Evolutionary conservation across 192 early-diverging fungal genomes (phyloP).

Genomic region (Entomortierella parvispora): DNA sequence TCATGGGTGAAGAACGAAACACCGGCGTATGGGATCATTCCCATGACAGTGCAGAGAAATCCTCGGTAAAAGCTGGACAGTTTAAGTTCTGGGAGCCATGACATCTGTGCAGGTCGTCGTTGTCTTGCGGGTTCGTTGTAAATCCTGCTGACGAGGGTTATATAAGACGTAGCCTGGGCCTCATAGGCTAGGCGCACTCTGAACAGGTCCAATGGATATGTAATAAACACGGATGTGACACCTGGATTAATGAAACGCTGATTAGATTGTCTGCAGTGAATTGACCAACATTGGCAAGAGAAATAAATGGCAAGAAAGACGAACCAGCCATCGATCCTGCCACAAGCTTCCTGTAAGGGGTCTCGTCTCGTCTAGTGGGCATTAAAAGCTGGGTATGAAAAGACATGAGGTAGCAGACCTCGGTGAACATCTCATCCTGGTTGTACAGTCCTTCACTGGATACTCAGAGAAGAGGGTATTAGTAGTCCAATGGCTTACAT

Average conservation of each 20-base stretch:
- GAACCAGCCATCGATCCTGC: slow-evolving; percentile 83
- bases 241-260: slow-evolving; percentile 56
- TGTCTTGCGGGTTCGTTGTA: slow-evolving; percentile 79
- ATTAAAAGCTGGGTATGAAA: slow-evolving; percentile 62
- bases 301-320: not conserved
- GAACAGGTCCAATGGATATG: slow-evolving; percentile 95
- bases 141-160: slow-evolving; percentile 63
- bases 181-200: slow-evolving; percentile 95
- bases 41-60: slow-evolving; percentile 86
- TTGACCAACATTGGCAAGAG: not conserved
- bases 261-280: not conserved
- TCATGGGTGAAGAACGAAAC: slow-evolving; percentile 95
- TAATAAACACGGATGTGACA: slow-evolving; percentile 85
- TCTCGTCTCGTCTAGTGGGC: slow-evolving; percentile 72
- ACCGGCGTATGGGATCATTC: slow-evolving; percentile 98
- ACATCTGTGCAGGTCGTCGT: slow-evolving; percentile 31
- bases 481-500: no score
- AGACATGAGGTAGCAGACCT: no score
- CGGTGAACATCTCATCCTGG: no score
- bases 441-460: no score
- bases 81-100: slow-evolving; percentile 16
- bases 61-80: slow-evolving; percentile 95
- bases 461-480: no score
- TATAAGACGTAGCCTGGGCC: slow-evolving; percentile 51
- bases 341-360: slow-evolving; percentile 73